These are phyloP conservation scores for Linnemannia zychae DNA, from an alignment of 192 early-diverging fungal species.

Conservation along the genomic window DNA sequence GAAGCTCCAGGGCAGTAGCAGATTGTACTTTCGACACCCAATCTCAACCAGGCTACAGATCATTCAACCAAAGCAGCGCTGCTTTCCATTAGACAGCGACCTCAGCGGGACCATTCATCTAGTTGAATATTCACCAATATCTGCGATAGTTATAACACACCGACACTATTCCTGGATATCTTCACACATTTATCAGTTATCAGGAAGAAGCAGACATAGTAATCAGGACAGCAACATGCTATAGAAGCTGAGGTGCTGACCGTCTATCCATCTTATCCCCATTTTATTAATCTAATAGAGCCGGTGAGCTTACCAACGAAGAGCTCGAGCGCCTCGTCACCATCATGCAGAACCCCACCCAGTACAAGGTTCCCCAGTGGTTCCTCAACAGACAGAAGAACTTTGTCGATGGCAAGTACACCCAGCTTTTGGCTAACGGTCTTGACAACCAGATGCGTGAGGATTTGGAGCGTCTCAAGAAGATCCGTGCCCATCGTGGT, in stretches of 20 bases:
- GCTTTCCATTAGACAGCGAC: no score
- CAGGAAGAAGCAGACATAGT: neutral
- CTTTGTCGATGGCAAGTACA: conserved; percentile 94
- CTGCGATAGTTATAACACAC: no score
- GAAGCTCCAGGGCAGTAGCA: neutral
- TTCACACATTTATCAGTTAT: no score
- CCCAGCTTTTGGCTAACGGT: conserved; percentile 94
- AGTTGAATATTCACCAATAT: no score
- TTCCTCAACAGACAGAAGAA: conserved; percentile 99
- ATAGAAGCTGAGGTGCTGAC: neutral
- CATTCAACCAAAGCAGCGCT: no score
- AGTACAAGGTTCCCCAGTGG: conserved; percentile 99
- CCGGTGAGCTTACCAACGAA: conserved; percentile 97
- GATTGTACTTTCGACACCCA: no score
- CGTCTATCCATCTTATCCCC: neutral
- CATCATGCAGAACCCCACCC: conserved; percentile 99
- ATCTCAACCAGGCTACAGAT: no score
- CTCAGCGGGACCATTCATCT: no score
- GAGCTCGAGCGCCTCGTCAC: conserved; percentile 98
- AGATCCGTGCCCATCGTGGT: conserved; percentile 99
- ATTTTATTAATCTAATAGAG: conserved; percentile 62
- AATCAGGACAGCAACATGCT: neutral
- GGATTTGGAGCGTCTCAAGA: conserved; percentile 99
- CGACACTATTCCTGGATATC: no score
- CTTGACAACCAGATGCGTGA: conserved; percentile 98